These are phyloP conservation scores for Fusarium palustre DNA, from an alignment of 2,329 filamentous ascomycete genomes.

Conservation along the genomic window DNA sequence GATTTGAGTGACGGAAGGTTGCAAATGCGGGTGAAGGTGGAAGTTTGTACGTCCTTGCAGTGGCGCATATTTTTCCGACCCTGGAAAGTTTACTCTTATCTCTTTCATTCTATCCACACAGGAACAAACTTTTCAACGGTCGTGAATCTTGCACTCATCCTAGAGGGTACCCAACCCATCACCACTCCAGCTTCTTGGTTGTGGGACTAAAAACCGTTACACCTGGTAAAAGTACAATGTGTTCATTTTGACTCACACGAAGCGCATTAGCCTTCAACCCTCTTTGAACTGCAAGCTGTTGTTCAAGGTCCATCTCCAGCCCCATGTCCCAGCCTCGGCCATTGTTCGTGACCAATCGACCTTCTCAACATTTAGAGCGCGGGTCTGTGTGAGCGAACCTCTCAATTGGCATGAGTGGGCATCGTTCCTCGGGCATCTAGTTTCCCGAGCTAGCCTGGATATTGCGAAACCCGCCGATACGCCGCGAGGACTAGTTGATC, in stretches of 20 bases:
- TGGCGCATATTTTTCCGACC: constrained; percentile 24
- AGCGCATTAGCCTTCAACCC: constrained; percentile 27
- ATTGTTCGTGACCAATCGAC: constrained; percentile 7
- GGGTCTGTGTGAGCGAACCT: constrained; percentile 5
- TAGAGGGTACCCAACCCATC: constrained; percentile 15
- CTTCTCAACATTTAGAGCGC: constrained; percentile 3
- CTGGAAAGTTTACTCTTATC: constrained; percentile 35
- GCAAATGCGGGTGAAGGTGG: constrained; percentile 11
- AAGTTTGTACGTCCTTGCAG: constrained; percentile 22
- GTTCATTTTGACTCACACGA: constrained; percentile 40
- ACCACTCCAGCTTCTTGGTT: constrained; percentile 28
- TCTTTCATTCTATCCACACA: constrained; percentile 22
- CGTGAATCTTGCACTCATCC: constrained; percentile 21
- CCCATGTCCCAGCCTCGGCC: constrained; percentile 30
- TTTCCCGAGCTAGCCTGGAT: constrained; percentile 23
- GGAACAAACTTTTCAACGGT: constrained; percentile 34
- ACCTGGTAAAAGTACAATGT: constrained; percentile 26
- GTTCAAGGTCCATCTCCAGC: constrained; percentile 22
- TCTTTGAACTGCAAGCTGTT: constrained; percentile 10
- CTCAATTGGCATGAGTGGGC: constrained; percentile 4
- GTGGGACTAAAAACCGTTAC: constrained; percentile 43
- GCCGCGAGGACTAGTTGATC: constrained; percentile 27
- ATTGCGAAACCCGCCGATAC: constrained; percentile 18
- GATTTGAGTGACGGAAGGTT: constrained; percentile 28
- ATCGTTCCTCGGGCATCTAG: constrained; percentile 22